phyloP scores from a whole-genome alignment of 2,329 filamentous ascomycete genomes.

The Nigrograna mackinnonii region DNA sequence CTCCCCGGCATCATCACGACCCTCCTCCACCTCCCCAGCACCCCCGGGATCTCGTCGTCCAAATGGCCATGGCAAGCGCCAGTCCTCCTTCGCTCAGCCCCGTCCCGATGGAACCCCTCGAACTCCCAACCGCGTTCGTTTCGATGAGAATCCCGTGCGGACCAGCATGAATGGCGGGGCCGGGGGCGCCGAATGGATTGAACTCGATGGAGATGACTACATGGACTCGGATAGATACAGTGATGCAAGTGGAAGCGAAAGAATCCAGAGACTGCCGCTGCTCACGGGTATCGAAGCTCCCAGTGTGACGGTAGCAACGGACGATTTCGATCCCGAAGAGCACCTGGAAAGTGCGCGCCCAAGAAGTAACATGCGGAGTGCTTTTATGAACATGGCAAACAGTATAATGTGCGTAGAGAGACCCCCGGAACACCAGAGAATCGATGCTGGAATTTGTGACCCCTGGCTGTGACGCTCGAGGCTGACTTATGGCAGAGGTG shows the following conservation, averaged over 20 bases:
- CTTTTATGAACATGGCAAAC: slow-evolving; percentile 99
- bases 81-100: slow-evolving; percentile 51
- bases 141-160: slow-evolving; percentile 54
- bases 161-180: slow-evolving; percentile 38
- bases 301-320: slow-evolving; percentile 69
- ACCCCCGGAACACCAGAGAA: no score
- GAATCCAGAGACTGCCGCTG: slow-evolving; percentile 65
- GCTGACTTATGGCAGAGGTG: slow-evolving; percentile 49
- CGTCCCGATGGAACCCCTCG: slow-evolving; percentile 58
- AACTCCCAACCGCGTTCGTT: slow-evolving; percentile 75
- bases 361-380: slow-evolving; percentile 81
- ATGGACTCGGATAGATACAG: slow-evolving; percentile 45
- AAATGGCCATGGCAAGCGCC: slow-evolving; percentile 28
- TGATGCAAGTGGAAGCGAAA: slow-evolving; percentile 38
- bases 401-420: slow-evolving; percentile 73
- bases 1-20: slow-evolving; percentile 29
- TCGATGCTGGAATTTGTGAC: no score
- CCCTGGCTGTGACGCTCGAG: no score
- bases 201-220: slow-evolving; percentile 65
- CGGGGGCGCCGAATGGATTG: slow-evolving; percentile 46
- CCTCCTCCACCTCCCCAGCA: slow-evolving; percentile 32
- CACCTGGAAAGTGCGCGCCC: slow-evolving; percentile 68
- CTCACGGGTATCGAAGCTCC: slow-evolving; percentile 84
- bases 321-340: slow-evolving; percentile 60
- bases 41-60: slow-evolving; percentile 18